Evolutionary conservation across 2,329 filamentous ascomycete species (phyloP).

Genomic region (Pseudogymnoascus sp.): DNA sequence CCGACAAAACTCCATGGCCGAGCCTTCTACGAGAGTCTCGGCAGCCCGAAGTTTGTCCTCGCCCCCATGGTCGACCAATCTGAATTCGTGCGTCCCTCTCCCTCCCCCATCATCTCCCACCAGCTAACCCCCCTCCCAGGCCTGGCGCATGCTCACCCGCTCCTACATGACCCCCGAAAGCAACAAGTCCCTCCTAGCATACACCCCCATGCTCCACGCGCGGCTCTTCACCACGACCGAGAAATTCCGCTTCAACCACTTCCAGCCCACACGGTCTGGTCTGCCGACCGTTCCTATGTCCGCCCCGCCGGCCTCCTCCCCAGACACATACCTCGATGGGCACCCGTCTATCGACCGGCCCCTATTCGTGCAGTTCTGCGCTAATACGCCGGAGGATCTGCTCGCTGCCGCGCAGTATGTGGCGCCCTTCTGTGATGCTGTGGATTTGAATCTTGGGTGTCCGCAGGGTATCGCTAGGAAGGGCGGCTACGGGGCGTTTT

Average conservation of each 20-base stretch:
- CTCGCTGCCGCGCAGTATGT: slow-evolving; percentile 71
- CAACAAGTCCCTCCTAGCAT: slow-evolving; percentile 64
- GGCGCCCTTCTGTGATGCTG: slow-evolving; percentile 83
- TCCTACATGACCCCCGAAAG: slow-evolving; percentile 71
- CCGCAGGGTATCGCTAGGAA: slow-evolving; percentile 90
- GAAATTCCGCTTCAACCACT: slow-evolving; percentile 70
- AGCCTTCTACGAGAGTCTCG: slow-evolving; percentile 91
- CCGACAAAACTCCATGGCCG: slow-evolving; percentile 64
- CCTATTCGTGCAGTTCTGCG: slow-evolving; percentile 93
- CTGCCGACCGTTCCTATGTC: slow-evolving; percentile 28
- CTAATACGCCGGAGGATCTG: slow-evolving; percentile 73
- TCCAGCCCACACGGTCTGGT: slow-evolving; percentile 51
- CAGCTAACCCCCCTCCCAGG: slow-evolving; percentile 42
- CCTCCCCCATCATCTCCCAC: background rate
- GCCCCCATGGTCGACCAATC: slow-evolving; percentile 98
- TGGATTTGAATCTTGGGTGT: slow-evolving; percentile 92
- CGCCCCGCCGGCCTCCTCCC: slow-evolving; percentile 25
- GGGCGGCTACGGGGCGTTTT: slow-evolving; percentile 85
- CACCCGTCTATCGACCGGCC: slow-evolving; percentile 79
- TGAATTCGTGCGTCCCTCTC: slow-evolving; percentile 66
- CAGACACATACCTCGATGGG: slow-evolving; percentile 65
- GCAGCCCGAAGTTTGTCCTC: slow-evolving; percentile 80
- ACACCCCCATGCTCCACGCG: slow-evolving; percentile 94
- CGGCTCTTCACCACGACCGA: slow-evolving; percentile 72
- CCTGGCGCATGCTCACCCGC: slow-evolving; percentile 92